Evolutionary conservation across 495 filamentous ascomycete genomes (phyloP), one percentile per base, ranked within the genome.

Genomic region (Xylaria intraflava): DNA sequence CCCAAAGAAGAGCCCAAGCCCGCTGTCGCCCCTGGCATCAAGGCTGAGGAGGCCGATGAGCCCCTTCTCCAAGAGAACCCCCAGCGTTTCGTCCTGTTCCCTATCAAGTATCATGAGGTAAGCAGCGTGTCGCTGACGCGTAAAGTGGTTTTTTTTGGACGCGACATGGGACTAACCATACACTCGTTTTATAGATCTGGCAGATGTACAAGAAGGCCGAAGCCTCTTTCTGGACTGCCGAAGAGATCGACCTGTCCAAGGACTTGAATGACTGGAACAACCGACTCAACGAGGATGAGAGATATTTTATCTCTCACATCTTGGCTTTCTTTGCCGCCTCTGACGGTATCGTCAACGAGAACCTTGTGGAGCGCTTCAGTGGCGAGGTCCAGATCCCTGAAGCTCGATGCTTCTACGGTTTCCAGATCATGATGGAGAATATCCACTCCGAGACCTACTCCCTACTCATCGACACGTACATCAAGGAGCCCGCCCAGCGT

Each of bases 401-500:
- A 76, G 93, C 93, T 51, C 90, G 93, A 69, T 97, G 93, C 84
- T 98, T 98, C 83, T 98, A 98, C 70, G 93, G 93, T 59, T 99
- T 99, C 82, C 93, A 99, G 77, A 99, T 99, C 78, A 99, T 99
- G 93, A 97, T 99, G 88, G 93, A 99, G 83, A 99, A 99, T 78
- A 96, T 99, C 65, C 93, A 99, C 83, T 95, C 93, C 24, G 93
- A 99, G 76, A 99, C 93, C 43, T 99, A 99, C 82, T 96, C 92
- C 30, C 83, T 99, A 12, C 85, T 99, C 61, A 99, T 99, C 70
- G 93, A 99, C 66, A 99, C 94, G 56, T 99, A 99, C 75, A 94
- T 98, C 79, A 96, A 95, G 79, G 93, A 98, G 78, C 89, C 90
- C 53, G 87, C 89, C 72, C 93, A 98, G 77, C 87, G 91, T 51